Evolutionary conservation across 202 grass and related monocot genomes (phyloP), one percentile per base, ranked within the genome.

Genomic region (Panicum hallii): DNA sequence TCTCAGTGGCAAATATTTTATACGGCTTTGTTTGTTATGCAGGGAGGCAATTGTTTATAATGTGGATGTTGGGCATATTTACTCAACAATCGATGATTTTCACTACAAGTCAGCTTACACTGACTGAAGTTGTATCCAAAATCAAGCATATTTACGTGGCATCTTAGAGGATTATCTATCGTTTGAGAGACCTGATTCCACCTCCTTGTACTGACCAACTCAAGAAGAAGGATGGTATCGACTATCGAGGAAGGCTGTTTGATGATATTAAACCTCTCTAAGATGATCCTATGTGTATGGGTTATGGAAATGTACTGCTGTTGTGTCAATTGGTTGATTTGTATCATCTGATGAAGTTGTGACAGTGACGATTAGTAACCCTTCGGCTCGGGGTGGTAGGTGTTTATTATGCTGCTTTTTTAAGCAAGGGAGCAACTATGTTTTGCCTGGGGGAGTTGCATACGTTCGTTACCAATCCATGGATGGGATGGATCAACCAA

Each of bases 71-170:
- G 79, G 79, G 8, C 8, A 70, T 7, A 45, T 81, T 30, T 81
- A 81, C 79, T 20, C 7, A 2, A 81, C 65, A 56, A 81, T 81
- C n/a, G 79, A 81, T 69, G 79, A 81, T 10, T 81, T 57, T 23
- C 79, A 81, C 14, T 81, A 30, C 50, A 81, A 9, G 36, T 8
- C 65, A 8, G 9, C 50, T 57, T 15, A 11, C 6, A 15, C 7
- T 17, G 77, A 79, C 12, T 80, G 47, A 81, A 47, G 52, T 58
- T 70, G 22, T 46, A 19, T 11, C 5, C 9, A 20, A 22, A 71
- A 82, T 34, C 16, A 82, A 71, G 23, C 23, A 64, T 34, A 32
- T n/a, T 48, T 49, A 64, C n/a, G 22, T 62, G 26, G 40, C 11
- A 45, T 54, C 5, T 45, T 58, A 58, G 56, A 58, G 56, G 56